Evolutionary conservation across 2,329 filamentous ascomycete genomes (phyloP).

Genomic region (Aureobasidium sp.): DNA sequence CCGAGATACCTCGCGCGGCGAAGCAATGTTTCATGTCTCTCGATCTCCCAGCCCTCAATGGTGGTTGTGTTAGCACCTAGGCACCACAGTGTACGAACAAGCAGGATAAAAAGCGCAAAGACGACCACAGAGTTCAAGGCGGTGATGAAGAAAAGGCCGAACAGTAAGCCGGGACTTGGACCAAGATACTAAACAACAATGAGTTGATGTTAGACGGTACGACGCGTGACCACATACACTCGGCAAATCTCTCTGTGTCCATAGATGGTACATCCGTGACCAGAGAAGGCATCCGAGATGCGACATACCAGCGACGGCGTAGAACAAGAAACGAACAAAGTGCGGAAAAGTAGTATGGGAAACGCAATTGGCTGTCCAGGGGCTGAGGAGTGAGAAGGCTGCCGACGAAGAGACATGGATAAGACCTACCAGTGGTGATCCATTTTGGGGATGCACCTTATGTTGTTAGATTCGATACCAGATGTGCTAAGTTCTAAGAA

Average conservation of each 20-base stretch:
- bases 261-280: conserved; percentile 51
- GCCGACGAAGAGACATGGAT: conserved; percentile 21
- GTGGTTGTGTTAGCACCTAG: conserved; percentile 65
- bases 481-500: neutral
- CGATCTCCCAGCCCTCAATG: conserved; percentile 67
- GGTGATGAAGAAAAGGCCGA: conserved; percentile 52
- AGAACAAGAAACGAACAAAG: conserved; percentile 70
- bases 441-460: conserved; percentile 61
- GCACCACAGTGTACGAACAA: conserved; percentile 52
- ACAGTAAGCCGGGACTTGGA: conserved; percentile 51
- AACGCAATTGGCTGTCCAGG: conserved; percentile 56
- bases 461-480: neutral
- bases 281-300: conserved; percentile 56
- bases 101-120: conserved; percentile 56
- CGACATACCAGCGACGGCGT: conserved; percentile 53
- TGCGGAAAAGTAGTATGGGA: conserved; percentile 74
- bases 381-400: neutral
- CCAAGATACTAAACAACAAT: conserved; percentile 52
- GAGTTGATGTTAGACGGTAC: neutral
- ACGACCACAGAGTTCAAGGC: conserved; percentile 51
- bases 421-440: conserved; percentile 87
- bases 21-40: conserved; percentile 38
- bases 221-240: conserved; percentile 39
- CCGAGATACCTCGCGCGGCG: conserved; percentile 42
- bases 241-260: conserved; percentile 57